These are phyloP conservation scores for Phalaenopsis equestris DNA, from an alignment of 106 monocot genomes.

Conservation along the genomic window DNA sequence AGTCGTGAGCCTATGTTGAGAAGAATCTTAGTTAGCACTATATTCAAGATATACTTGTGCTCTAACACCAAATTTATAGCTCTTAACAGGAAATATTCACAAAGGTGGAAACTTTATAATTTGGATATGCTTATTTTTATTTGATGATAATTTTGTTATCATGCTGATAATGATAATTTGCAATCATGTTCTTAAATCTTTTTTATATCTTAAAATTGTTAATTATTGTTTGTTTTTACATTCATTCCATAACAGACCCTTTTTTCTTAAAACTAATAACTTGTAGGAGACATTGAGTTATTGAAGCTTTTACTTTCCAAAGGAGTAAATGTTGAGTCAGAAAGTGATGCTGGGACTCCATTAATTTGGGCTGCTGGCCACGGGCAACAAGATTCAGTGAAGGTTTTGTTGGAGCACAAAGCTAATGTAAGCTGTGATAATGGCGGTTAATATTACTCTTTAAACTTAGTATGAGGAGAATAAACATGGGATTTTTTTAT, in stretches of 20 bases:
- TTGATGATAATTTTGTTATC: no score
- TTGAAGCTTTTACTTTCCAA: conserved; percentile 61
- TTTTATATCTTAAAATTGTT: background rate
- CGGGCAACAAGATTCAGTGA: conserved; percentile 59
- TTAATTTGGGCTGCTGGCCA: conserved; percentile 96
- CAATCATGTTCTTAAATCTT: background rate
- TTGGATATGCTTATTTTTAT: no score
- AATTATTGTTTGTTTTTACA: background rate
- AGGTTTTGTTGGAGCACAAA: conserved; percentile 64
- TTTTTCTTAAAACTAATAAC: conserved; percentile 2
- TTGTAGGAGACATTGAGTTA: conserved; percentile 77
- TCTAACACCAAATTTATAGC: no score
- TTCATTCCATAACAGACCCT: background rate
- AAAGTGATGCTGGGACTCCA: conserved; percentile 96
- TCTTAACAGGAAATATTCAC: no score
- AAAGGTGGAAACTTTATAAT: no score
- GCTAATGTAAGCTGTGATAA: conserved; percentile 55
- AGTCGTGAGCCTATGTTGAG: no score
- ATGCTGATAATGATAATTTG: no score
- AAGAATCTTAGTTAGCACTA: no score
- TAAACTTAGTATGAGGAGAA: no score
- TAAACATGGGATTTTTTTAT: background rate
- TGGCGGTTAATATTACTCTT: background rate
- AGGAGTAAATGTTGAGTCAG: conserved; percentile 64
- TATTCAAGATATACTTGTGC: no score